phyloP scores from a whole-genome alignment of 1,284 basidiomycete genomes.

The Hemileia vastatrix region DNA sequence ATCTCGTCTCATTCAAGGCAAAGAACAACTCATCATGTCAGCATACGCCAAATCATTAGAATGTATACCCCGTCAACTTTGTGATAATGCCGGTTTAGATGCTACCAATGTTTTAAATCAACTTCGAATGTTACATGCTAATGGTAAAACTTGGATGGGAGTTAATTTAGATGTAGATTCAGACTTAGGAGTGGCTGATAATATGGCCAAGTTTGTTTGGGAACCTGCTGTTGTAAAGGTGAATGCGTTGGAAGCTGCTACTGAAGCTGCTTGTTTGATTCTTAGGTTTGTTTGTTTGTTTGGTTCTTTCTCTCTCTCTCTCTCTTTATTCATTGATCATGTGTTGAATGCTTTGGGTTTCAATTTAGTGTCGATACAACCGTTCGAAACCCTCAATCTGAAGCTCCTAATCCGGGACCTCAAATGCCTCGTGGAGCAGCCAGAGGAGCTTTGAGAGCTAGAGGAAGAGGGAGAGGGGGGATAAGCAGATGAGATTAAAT shows the following conservation, averaged over 20 bases:
- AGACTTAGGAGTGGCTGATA: constrained; percentile 75
- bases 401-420: constrained; percentile 55
- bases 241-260: constrained; percentile 87
- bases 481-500: too few species aligned
- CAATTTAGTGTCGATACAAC: constrained; percentile 88
- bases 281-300: constrained; percentile 46
- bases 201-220: constrained; percentile 95
- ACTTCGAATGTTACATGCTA: constrained; percentile 89
- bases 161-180: constrained; percentile 75
- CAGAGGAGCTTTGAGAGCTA: constrained; percentile 67
- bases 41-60: constrained; percentile 96
- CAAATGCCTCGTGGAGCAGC: constrained; percentile 72
- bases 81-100: constrained; percentile 95
- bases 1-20: constrained; percentile 86
- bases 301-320: neutral
- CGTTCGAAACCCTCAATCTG: constrained; percentile 69
- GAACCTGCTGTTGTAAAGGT: constrained; percentile 91
- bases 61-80: constrained; percentile 94
- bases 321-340: neutral
- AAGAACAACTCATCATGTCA: constrained; percentile 87
- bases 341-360: too few species aligned
- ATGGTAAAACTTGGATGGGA: constrained; percentile 75
- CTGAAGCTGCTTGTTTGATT: constrained; percentile 92
- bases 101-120: constrained; percentile 97
- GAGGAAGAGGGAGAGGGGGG: constrained; percentile 63